phyloP scores from a whole-genome alignment of 257 asterid genomes.

The Nicotiana tomentosiformis region DNA sequence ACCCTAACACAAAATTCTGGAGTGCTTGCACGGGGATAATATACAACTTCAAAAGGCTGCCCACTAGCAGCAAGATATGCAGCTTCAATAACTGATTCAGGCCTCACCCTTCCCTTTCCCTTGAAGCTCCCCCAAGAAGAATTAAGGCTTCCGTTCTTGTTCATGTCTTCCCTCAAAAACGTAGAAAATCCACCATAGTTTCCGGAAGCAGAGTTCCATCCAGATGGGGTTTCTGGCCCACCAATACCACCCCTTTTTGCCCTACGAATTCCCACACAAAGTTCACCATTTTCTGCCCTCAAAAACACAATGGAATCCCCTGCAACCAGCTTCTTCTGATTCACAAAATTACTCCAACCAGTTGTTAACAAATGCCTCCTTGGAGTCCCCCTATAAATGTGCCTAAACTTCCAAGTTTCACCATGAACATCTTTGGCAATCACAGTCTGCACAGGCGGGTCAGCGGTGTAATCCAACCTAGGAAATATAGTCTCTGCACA shows the following conservation, averaged over 20 bases:
- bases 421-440: constrained; percentile 54
- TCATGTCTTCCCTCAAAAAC: constrained; percentile 38
- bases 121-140: constrained; percentile 21
- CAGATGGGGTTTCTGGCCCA: constrained; percentile 32
- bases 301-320: constrained; percentile 64
- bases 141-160: constrained; percentile 26
- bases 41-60: constrained; percentile 50
- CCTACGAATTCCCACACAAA: constrained; percentile 55
- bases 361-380: constrained; percentile 67
- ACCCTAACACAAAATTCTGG: constrained; percentile 62
- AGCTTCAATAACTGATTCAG: constrained; percentile 49
- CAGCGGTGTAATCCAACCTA: constrained; percentile 42
- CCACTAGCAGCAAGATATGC: constrained; percentile 47
- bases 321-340: constrained; percentile 59
- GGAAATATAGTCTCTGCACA: constrained; percentile 63
- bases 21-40: constrained; percentile 57
- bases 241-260: constrained; percentile 46
- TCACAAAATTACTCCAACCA: constrained; percentile 71
- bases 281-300: constrained; percentile 43
- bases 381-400: constrained; percentile 60
- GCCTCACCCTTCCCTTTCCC: constrained; percentile 38
- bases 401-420: constrained; percentile 62
- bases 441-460: constrained; percentile 56
- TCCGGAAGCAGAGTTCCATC: constrained; percentile 45
- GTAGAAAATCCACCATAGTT: constrained; percentile 32